Conservation (phyloP, 2,329 filamentous ascomycete species). For the Colletotrichum trifolii region DNA sequence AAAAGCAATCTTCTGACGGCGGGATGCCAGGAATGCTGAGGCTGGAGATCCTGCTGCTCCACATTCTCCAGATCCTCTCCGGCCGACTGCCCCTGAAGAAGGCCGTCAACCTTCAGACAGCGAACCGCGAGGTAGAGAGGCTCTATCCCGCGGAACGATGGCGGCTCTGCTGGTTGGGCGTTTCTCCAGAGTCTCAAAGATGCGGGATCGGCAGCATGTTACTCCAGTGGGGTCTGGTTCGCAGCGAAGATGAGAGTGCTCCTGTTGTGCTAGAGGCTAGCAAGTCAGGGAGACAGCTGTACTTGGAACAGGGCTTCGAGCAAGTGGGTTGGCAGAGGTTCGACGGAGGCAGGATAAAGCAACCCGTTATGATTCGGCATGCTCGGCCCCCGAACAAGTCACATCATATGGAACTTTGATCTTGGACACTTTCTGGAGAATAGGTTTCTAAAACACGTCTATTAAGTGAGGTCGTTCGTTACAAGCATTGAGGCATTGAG, state of each 20-base stretch:
- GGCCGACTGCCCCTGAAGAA: neutral
- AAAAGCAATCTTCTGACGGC: too few relatives aligned
- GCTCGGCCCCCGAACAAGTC: neutral
- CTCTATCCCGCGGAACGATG: slow-evolving; percentile 15
- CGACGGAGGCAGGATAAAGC: neutral
- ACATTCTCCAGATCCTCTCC: neutral
- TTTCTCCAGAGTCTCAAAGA: neutral
- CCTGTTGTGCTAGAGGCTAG: slow-evolving; percentile 8
- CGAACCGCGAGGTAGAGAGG: neutral
- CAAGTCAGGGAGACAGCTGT: neutral
- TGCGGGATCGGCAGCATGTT: neutral
- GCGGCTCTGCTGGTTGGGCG: slow-evolving; percentile 9
- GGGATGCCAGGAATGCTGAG: neutral
- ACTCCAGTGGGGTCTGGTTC: slow-evolving; percentile 6
- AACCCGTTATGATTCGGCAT: slow-evolving; percentile 10
- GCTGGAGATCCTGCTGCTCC: neutral
- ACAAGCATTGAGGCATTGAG: too few relatives aligned
- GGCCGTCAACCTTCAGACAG: neutral
- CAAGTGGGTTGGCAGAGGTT: slow-evolving; percentile 1
- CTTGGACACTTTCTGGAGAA: too few relatives aligned
- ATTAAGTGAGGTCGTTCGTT: neutral
- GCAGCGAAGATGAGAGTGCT: slow-evolving; percentile 10
- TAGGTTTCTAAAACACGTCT: neutral
- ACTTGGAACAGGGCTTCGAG: neutral
- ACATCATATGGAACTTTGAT: too few relatives aligned